Conservation (phyloP, 441 rosid species). For the Jatropha multifida region DNA sequence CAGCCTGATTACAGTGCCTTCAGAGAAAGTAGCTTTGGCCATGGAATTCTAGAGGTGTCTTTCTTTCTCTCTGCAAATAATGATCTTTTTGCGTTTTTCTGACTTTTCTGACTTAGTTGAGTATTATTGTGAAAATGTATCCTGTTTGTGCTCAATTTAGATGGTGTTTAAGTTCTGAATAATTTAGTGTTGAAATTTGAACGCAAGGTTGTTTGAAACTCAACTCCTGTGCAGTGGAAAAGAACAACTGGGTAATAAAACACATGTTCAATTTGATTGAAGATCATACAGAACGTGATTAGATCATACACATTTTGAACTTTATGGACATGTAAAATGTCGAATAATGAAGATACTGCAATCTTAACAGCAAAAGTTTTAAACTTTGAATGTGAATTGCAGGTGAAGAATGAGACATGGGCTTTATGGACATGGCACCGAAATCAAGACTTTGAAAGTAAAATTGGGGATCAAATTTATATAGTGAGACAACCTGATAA, state of each 20-base stretch:
- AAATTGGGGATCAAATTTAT: conserved; percentile 43
- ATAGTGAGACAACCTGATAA: conserved; percentile 47
- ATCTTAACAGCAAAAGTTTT: conserved; percentile 2
- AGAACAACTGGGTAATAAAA: too few relatives aligned
- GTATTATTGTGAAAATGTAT: background rate
- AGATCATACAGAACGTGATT: too few relatives aligned
- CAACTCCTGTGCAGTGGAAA: too few relatives aligned
- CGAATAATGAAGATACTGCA: background rate
- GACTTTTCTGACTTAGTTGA: background rate
- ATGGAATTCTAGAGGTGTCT: conserved; percentile 58
- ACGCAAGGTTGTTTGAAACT: too few relatives aligned
- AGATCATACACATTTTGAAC: too few relatives aligned
- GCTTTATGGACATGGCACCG: conserved; percentile 61
- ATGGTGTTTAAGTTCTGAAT: background rate
- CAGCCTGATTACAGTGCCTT: conserved; percentile 63
- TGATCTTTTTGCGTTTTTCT: background rate
- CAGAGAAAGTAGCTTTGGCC: conserved; percentile 63
- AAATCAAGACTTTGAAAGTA: conserved; percentile 40
- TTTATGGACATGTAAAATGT: too few relatives aligned
- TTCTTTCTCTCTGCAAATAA: background rate
- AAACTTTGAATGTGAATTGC: conserved; percentile 18
- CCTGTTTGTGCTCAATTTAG: background rate
- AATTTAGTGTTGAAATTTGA: too few relatives aligned
- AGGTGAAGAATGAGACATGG: conserved; percentile 59
- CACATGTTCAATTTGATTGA: too few relatives aligned